A percentile compares a stretch with the other conserved stretches of the same genome.
phyloP scores from a whole-genome alignment of 306 rosid genomes.

The Cicer cuneatum region DNA sequence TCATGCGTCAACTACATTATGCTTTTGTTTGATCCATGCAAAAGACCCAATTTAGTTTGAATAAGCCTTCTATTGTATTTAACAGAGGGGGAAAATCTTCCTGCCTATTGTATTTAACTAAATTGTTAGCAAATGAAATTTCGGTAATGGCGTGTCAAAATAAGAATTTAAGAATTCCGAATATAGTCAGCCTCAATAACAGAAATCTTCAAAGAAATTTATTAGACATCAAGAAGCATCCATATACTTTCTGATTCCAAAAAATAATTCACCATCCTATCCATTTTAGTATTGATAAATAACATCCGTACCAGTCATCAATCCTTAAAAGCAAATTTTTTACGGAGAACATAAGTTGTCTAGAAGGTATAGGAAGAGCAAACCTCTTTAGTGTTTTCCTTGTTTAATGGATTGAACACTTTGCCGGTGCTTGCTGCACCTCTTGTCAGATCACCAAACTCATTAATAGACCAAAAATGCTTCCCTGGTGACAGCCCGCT shows the following conservation, averaged over 20 bases:
- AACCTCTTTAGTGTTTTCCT: constrained; percentile 61
- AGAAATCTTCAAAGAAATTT: neutral
- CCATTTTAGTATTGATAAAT: constrained; percentile 11
- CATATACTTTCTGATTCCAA: neutral
- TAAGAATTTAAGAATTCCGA: constrained; percentile 25
- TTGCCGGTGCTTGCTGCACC: constrained; percentile 94
- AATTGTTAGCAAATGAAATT: constrained; percentile 31
- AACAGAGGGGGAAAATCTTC: too few relatives aligned
- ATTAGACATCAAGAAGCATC: constrained; percentile 16
- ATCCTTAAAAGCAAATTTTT: constrained; percentile 1
- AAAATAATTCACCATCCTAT: constrained; percentile 1
- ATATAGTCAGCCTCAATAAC: constrained; percentile 8
- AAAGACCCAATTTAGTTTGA: neutral
- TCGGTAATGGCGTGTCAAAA: constrained; percentile 25
- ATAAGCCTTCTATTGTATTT: neutral
- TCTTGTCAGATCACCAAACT: constrained; percentile 88
- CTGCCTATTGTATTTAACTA: constrained; percentile 4
- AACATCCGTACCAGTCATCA: neutral
- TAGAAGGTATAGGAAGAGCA: constrained; percentile 38
- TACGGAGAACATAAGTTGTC: constrained; percentile 22
- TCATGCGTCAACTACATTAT: neutral
- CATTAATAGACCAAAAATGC: constrained; percentile 92
- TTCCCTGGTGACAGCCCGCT: constrained; percentile 87
- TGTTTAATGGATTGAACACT: constrained; percentile 55
- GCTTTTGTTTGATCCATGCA: constrained; percentile 2